A percentile compares a stretch with the other conserved stretches of the same genome.
Evolutionary conservation across 805 yeast genomes (phyloP).

Genomic region (Pachysolen tannophilus): DNA sequence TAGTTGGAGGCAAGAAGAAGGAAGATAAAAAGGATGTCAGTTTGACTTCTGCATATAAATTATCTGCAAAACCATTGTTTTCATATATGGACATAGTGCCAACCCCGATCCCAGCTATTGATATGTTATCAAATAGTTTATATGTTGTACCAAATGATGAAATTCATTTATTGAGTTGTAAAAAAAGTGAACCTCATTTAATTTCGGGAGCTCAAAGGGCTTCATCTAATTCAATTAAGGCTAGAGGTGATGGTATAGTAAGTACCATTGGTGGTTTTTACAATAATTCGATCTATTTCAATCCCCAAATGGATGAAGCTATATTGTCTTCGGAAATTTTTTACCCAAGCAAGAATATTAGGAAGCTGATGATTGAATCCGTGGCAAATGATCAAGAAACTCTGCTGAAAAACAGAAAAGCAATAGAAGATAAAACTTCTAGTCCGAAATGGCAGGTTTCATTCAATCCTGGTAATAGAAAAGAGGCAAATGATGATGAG

Average conservation of each 20-base stretch:
- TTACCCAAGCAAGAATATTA: slow-evolving; percentile 49
- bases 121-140: not conserved
- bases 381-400: slow-evolving; percentile 16
- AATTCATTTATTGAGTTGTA: no score
- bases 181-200: not conserved
- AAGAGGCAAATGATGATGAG: not conserved
- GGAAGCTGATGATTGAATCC: slow-evolving; percentile 41
- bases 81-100: slow-evolving; percentile 14
- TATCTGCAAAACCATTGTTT: slow-evolving; percentile 58
- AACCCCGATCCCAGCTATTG: no score
- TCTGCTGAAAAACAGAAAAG: slow-evolving; percentile 10
- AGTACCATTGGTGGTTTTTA: slow-evolving; percentile 2
- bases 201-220: not conserved
- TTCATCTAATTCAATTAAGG: not conserved
- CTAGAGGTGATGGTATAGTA: not conserved
- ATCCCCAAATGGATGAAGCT: slow-evolving; percentile 39
- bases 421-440: slow-evolving; percentile 4
- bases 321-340: slow-evolving; percentile 67
- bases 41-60: slow-evolving; percentile 50
- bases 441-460: slow-evolving; percentile 23
- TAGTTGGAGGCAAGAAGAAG: slow-evolving; percentile 29
- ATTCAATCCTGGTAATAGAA: slow-evolving; percentile 15
- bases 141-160: slow-evolving; percentile 2
- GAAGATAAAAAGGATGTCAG: slow-evolving; percentile 50
- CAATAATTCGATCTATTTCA: slow-evolving; percentile 6